Conservation (phyloP, 2,329 filamentous ascomycete species). For the Trichoderma atrobrunneum region DNA sequence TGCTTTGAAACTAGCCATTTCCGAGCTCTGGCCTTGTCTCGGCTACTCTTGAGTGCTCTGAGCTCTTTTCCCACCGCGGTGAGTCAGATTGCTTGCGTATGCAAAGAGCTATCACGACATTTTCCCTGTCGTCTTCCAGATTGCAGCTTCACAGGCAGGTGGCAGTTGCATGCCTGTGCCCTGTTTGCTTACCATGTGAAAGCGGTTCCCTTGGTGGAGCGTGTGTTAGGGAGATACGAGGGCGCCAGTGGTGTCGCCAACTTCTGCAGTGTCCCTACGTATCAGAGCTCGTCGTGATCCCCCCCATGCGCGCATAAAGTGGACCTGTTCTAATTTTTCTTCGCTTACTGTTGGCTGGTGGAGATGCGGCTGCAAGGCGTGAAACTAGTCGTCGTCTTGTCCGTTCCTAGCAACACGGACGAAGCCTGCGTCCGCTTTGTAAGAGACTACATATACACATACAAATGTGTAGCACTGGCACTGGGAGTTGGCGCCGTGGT, state of each 20-base stretch:
- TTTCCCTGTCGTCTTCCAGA: neutral
- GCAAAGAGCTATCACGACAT: neutral
- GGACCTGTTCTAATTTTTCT: conserved; percentile 15
- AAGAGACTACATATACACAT: neutral
- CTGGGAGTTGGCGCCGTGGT: neutral
- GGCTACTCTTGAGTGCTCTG: neutral
- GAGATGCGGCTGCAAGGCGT: conserved; percentile 19
- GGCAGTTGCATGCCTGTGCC: neutral
- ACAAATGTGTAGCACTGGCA: neutral
- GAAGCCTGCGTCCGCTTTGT: neutral
- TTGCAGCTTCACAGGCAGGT: neutral
- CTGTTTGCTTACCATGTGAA: conserved; percentile 10
- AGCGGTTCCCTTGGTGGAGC: neutral
- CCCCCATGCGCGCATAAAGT: conserved; percentile 12
- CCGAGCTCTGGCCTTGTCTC: neutral
- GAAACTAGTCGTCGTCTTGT: conserved; percentile 13
- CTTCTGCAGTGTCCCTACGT: conserved; percentile 12
- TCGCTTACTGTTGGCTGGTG: conserved; percentile 19
- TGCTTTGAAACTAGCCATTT: neutral
- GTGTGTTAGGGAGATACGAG: conserved; percentile 16
- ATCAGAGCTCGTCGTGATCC: conserved; percentile 7
- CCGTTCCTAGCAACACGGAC: neutral
- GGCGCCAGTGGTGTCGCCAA: conserved; percentile 3
- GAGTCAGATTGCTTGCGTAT: neutral
- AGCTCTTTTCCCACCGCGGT: neutral